phyloP scores from a whole-genome alignment of 2,329 filamentous ascomycete genomes.

The Colletotrichum gigasporum region DNA sequence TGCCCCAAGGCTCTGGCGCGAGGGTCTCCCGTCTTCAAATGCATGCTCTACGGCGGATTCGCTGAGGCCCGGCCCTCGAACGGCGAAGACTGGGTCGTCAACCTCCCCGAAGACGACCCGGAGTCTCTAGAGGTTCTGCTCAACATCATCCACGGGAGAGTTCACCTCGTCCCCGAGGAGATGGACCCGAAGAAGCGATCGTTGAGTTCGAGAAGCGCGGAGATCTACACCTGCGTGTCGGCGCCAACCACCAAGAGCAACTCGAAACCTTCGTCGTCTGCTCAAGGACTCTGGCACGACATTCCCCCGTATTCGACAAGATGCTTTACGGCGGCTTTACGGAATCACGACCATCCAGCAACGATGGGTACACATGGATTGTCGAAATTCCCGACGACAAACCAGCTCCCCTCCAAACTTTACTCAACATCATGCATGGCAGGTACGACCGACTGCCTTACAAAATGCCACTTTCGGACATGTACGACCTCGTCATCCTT shows the following conservation, averaged over 20 bases:
- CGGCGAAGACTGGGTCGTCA: neutral
- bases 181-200: too few species aligned
- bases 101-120: neutral
- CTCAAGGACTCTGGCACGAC: conserved; percentile 38
- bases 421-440: conserved; percentile 43
- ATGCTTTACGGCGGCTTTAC: conserved; percentile 41
- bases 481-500: conserved; percentile 43
- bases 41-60: conserved; percentile 39
- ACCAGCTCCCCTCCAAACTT: conserved; percentile 36
- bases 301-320: conserved; percentile 38
- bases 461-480: conserved; percentile 36
- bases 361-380: conserved; percentile 33
- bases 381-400: conserved; percentile 43
- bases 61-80: conserved; percentile 32
- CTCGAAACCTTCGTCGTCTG: too few species aligned
- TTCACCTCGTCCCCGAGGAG: neutral
- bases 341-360: conserved; percentile 30
- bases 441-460: conserved; percentile 39
- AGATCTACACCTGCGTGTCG: too few species aligned
- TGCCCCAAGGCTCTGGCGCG: conserved; percentile 33
- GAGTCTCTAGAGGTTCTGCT: neutral
- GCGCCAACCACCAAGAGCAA: too few species aligned
- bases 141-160: neutral
- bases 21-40: conserved; percentile 38
- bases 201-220: too few species aligned